phyloP scores from a whole-genome alignment of 2,329 filamentous ascomycete genomes.

The Colletotrichum somersetense region DNA sequence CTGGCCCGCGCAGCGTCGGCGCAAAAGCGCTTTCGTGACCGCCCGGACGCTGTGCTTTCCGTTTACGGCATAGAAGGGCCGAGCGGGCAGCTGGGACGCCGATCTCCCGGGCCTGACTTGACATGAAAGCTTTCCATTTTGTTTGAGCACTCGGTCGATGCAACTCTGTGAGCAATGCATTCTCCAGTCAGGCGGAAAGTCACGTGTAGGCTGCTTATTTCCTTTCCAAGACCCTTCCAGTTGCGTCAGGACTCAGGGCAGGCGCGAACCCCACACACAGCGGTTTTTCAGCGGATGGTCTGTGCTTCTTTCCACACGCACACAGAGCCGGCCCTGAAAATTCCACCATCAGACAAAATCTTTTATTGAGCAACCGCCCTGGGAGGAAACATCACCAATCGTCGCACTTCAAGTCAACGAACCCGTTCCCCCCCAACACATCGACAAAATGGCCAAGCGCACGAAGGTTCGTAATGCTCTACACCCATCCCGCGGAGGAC shows the following conservation, averaged over 20 bases:
- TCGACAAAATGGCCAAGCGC: constrained; percentile 90
- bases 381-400: constrained; percentile 45
- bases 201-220: not conserved
- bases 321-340: constrained; percentile 49
- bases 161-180: constrained; percentile 7
- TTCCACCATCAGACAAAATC: constrained; percentile 53
- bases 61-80: constrained; percentile 29
- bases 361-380: constrained; percentile 46
- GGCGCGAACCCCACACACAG: constrained; percentile 24
- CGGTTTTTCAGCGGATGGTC: constrained; percentile 43
- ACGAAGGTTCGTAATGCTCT: constrained; percentile 64
- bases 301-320: constrained; percentile 35
- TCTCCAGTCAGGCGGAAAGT: not conserved
- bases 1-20: constrained; percentile 35
- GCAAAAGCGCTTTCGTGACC: constrained; percentile 25
- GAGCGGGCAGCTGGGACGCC: constrained; percentile 37
- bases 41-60: constrained; percentile 35
- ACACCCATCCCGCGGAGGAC: constrained; percentile 12
- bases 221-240: not conserved
- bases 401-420: constrained; percentile 43
- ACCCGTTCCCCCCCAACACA: constrained; percentile 47
- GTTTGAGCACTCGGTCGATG: constrained; percentile 26
- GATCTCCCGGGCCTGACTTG: constrained; percentile 34
- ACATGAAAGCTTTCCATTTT: constrained; percentile 19
- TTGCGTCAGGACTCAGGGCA: constrained; percentile 28